Evolutionary conservation across 1,284 basidiomycete species (phyloP).

Genomic region (Gastroboletus turbinatus): DNA sequence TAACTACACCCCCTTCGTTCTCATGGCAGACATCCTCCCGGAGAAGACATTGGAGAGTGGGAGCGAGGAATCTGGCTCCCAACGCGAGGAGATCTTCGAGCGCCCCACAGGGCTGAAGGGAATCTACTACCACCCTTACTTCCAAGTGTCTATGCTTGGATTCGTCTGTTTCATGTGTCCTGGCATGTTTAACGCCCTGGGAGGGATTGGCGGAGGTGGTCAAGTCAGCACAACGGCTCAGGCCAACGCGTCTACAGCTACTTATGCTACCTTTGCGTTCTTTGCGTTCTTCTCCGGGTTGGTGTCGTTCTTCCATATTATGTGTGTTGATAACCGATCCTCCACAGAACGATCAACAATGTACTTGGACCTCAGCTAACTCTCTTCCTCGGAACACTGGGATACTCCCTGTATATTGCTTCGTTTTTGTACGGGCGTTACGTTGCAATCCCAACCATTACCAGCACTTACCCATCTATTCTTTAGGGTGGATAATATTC

Average conservation of each 20-base stretch:
- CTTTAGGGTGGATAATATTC: conserved; percentile 64
- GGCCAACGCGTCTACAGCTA: conserved; percentile 64
- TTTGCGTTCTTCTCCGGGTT: conserved; percentile 44
- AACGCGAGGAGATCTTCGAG: conserved; percentile 23
- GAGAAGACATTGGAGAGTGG: conserved; percentile 24
- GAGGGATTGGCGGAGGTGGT: conserved; percentile 69
- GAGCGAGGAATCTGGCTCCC: conserved; percentile 25
- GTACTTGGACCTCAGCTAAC: conserved; percentile 72
- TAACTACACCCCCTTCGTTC: background rate
- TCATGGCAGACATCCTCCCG: conserved; percentile 18
- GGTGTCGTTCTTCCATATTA: conserved; percentile 11
- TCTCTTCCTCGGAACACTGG: conserved; percentile 67
- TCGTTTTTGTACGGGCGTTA: conserved; percentile 57
- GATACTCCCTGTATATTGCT: conserved; percentile 74
- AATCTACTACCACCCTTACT: conserved; percentile 39
- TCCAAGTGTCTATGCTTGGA: conserved; percentile 40
- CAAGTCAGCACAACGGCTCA: conserved; percentile 58
- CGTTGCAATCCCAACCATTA: background rate
- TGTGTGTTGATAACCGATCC: background rate
- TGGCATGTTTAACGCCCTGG: conserved; percentile 34
- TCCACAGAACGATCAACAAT: conserved; percentile 68
- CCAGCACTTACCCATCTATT: background rate
- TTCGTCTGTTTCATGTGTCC: conserved; percentile 45
- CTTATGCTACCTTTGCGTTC: conserved; percentile 69
- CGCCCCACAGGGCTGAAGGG: conserved; percentile 33